These are phyloP conservation scores for Ceratobasidium sp. DNA, from an alignment of 1,284 basidiomycete genomes.

Conservation along the genomic window DNA sequence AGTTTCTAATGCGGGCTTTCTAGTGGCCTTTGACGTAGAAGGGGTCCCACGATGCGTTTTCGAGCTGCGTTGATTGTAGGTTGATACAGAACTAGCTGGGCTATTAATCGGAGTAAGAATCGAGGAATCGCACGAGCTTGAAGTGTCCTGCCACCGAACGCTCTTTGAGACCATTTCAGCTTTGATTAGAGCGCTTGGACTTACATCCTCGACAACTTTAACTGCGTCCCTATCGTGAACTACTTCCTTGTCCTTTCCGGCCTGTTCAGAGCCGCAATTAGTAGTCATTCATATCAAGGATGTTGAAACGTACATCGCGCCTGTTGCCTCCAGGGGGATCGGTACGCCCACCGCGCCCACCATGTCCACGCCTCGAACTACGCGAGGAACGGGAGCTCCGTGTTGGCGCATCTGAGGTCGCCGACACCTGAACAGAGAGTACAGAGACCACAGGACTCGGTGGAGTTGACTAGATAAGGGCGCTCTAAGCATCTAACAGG, in stretches of 20 bases:
- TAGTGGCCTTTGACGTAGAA: neutral
- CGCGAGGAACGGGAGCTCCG: neutral
- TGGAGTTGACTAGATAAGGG: neutral
- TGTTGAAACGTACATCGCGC: neutral
- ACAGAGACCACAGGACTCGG: neutral
- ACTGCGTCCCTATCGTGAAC: neutral
- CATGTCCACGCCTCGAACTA: neutral
- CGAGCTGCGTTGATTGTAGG: neutral
- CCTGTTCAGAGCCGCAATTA: neutral
- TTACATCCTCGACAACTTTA: neutral
- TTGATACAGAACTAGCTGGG: neutral
- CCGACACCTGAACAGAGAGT: neutral
- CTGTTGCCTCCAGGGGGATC: neutral
- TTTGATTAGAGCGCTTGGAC: neutral
- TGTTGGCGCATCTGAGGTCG: neutral
- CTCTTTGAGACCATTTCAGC: neutral
- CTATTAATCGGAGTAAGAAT: conserved; percentile 20
- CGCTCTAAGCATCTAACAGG: neutral
- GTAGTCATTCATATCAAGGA: neutral
- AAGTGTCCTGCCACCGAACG: conserved; percentile 4
- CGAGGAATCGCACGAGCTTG: conserved; percentile 20
- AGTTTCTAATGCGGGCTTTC: neutral
- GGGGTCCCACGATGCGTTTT: neutral
- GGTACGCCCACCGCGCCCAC: neutral
- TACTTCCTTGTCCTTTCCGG: neutral